Evolutionary conservation across 192 early-diverging fungal genomes (phyloP).

Genomic region (Spizellomyces punctatus): DNA sequence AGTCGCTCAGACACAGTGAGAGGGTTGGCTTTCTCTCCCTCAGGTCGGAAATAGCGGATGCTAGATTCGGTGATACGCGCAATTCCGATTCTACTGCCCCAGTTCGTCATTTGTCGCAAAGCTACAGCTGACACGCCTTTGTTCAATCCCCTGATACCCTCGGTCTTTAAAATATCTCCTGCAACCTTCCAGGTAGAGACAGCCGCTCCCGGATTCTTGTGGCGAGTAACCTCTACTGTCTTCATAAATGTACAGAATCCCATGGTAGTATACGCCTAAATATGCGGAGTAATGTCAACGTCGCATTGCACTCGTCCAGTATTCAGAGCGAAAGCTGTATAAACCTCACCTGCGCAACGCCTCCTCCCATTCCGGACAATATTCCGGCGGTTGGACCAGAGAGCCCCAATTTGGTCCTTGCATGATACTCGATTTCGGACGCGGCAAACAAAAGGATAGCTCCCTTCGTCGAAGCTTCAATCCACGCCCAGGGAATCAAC

Average conservation of each 20-base stretch:
- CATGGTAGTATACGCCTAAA: slow-evolving; percentile 90
- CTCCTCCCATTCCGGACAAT: slow-evolving; percentile 89
- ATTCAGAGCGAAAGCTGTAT: neutral
- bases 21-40: slow-evolving; percentile 24
- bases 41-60: slow-evolving; percentile 42
- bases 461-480: slow-evolving; percentile 78
- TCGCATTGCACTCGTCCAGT: too few relatives aligned
- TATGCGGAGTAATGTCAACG: too few relatives aligned
- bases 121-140: slow-evolving; percentile 97
- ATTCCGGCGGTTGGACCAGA: slow-evolving; percentile 62
- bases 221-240: slow-evolving; percentile 91
- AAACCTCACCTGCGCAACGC: slow-evolving; percentile 69
- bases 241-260: slow-evolving; percentile 98
- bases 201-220: slow-evolving; percentile 63
- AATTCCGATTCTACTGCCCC: slow-evolving; percentile 87
- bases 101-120: slow-evolving; percentile 93
- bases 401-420: slow-evolving; percentile 48
- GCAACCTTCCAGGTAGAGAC: slow-evolving; percentile 84
- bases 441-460: slow-evolving; percentile 74
- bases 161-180: slow-evolving; percentile 81
- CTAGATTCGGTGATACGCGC: slow-evolving; percentile 59
- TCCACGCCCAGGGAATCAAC: slow-evolving; percentile 72
- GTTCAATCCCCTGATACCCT: slow-evolving; percentile 96
- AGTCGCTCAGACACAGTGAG: slow-evolving; percentile 58
- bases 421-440: slow-evolving; percentile 69